Conservation (phyloP, 1,284 basidiomycete species). For the Somion occarium region DNA sequence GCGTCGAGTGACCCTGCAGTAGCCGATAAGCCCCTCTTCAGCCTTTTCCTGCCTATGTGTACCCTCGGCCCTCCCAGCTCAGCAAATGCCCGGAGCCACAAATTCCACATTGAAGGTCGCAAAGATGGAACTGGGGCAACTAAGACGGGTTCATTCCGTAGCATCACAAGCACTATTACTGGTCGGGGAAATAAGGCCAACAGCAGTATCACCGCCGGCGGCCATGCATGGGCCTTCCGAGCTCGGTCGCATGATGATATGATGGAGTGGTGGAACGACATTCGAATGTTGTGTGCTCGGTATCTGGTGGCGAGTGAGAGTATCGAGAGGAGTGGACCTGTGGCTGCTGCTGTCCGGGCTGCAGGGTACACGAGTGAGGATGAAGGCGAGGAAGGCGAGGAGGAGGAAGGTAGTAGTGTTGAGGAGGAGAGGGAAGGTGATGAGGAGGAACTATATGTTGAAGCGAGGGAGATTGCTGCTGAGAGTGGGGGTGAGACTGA, state of each 20-base stretch:
- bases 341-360: conserved; percentile 89
- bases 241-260: conserved; percentile 91
- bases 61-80: conserved; percentile 93
- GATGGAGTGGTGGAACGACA: conserved; percentile 99
- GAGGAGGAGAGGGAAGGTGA: conserved; percentile 73
- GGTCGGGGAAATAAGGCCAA: conserved; percentile 14
- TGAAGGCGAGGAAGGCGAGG: conserved; percentile 63
- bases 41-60: conserved; percentile 91
- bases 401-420: conserved; percentile 65
- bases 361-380: conserved; percentile 84
- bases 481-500: conserved; percentile 31
- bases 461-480: conserved; percentile 34
- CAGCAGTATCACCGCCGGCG: conserved; percentile 28
- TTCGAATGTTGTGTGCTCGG: conserved; percentile 93
- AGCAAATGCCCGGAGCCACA: conserved; percentile 73
- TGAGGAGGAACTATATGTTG: conserved; percentile 41
- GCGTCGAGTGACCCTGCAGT: conserved; percentile 73
- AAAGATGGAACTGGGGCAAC: conserved; percentile 75
- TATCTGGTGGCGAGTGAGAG: conserved; percentile 95
- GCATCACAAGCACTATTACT: conserved; percentile 29
- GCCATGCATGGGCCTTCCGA: conserved; percentile 89
- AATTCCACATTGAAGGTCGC: conserved; percentile 95
- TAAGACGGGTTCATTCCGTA: conserved; percentile 49
- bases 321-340: conserved; percentile 90
- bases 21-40: conserved; percentile 74